Evolutionary conservation across 169 alveolate genomes (phyloP).

Genomic region (Ichthyophthirius multifiliis): DNA sequence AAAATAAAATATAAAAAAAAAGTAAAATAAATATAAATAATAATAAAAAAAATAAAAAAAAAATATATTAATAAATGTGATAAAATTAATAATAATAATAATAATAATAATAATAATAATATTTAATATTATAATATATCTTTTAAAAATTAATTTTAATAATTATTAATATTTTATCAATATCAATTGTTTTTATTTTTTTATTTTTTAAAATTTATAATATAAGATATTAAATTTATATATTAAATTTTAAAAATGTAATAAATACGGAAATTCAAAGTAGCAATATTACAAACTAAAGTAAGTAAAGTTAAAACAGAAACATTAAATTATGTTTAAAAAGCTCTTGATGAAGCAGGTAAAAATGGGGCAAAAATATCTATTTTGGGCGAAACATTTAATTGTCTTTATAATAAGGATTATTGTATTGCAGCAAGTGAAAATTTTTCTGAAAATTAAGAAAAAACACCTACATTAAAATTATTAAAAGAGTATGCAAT

Average conservation of each 20-base stretch:
- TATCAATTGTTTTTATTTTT: no score
- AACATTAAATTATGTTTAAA: constrained; percentile 29
- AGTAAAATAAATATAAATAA: no score
- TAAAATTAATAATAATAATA: no score
- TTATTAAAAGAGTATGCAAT: constrained; percentile 70
- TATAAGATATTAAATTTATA: no score
- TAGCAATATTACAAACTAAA: neutral
- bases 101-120: no score
- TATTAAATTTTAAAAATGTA: neutral
- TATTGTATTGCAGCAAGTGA: constrained; percentile 42
- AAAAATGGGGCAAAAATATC: constrained; percentile 68
- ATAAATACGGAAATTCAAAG: neutral
- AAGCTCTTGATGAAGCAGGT: constrained; percentile 58
- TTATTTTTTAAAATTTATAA: no score
- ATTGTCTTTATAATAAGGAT: constrained; percentile 61
- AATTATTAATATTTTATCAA: no score
- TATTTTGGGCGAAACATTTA: constrained; percentile 85
- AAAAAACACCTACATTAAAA: constrained; percentile 54
- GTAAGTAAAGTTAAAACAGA: constrained; percentile 17
- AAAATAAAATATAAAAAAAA: no score
- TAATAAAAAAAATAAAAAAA: no score
- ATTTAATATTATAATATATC: no score
- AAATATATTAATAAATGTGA: no score
- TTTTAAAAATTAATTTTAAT: no score
- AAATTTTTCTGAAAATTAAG: constrained; percentile 28